Conservation (phyloP, 2,329 filamentous ascomycete species). For the Pseudocercospora crystallina region DNA sequence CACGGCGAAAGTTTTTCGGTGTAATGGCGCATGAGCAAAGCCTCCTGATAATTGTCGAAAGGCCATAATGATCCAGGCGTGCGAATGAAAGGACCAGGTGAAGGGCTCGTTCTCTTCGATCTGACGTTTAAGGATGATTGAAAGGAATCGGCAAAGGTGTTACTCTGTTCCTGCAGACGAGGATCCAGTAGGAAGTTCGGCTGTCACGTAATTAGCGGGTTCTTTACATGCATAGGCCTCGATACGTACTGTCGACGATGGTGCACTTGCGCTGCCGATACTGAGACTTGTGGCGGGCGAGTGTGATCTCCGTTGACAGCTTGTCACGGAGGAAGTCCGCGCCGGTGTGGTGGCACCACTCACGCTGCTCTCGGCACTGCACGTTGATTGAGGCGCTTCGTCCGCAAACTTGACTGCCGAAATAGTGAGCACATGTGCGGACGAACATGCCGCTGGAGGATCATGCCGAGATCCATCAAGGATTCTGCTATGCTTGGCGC, state of each 20-base stretch:
- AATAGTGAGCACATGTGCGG: background rate
- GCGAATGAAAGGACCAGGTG: background rate
- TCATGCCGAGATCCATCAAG: background rate
- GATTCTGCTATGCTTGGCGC: background rate
- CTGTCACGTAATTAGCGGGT: background rate
- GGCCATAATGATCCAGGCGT: constrained; percentile 19
- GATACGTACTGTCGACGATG: too few species aligned
- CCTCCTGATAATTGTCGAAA: constrained; percentile 28
- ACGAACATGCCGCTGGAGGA: background rate
- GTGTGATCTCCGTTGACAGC: background rate
- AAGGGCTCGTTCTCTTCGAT: too few species aligned
- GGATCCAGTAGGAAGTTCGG: constrained; percentile 1
- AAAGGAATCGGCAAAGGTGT: too few species aligned
- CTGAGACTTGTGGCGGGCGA: background rate
- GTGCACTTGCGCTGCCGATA: background rate
- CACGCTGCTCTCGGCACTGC: background rate
- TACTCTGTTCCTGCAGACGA: background rate
- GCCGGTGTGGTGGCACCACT: background rate
- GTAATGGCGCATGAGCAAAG: constrained; percentile 30
- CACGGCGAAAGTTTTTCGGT: constrained; percentile 27
- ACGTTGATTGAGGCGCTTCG: background rate
- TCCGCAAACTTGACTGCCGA: background rate
- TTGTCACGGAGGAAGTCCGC: background rate
- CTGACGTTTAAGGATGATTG: too few species aligned
- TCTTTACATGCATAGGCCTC: too few species aligned